Evolutionary conservation across 2,329 filamentous ascomycete species (phyloP), one percentile per base, ranked within the genome.

Genomic region (Aspergillus aculeatus): DNA sequence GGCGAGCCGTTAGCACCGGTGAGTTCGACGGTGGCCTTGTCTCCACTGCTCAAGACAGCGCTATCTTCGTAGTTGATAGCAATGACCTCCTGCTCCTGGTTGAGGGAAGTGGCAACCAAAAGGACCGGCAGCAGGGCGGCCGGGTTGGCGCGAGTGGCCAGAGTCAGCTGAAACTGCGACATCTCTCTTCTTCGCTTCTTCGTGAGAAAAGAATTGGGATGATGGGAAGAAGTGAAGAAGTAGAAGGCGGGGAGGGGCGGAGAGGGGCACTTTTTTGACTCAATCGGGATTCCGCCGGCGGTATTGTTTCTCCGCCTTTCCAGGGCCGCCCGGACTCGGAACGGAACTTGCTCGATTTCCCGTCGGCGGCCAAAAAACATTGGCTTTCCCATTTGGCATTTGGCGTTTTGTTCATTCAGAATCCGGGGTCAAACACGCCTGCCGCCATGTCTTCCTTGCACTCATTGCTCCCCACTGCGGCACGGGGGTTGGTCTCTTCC

Each of bases 121-220:
- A 78, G 64, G 38, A 73, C 73, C 16, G 78, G 78, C n/a, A 80
- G 68, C 47, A 78, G 56, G 5, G 69, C 66, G 38, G 78, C 71
- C 62, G 77, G 75, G 60, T 75, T 78, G 60, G 74, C 77, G 57
- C 75, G 73, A 31, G 71, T 71, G 31, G 78, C 77, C 66, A 78
- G 65, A 31, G 68, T 74, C 50, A 79, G 62, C 58, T 72, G 65
- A 57, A 68, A 70, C 50, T 70, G 63, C 52, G 72, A 67, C 74
- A 76, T 76, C 50, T 52, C 65, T 61, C 47, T 62, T 56, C 53
- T 32, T 47, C 31, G 32, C 21, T 31, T 59, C 59, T 54, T 49
- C 31, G 24, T 35, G 35, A 53, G 11, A 32, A 47, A 41, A 35
- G 54, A 54, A n/a, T 31, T 26, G 44, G 26, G 24, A 49, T 21